Evolutionary conservation across 1,139 yeast genomes (phyloP), one percentile per base, ranked within the genome.

Genomic region (Protomyces inouyei): DNA sequence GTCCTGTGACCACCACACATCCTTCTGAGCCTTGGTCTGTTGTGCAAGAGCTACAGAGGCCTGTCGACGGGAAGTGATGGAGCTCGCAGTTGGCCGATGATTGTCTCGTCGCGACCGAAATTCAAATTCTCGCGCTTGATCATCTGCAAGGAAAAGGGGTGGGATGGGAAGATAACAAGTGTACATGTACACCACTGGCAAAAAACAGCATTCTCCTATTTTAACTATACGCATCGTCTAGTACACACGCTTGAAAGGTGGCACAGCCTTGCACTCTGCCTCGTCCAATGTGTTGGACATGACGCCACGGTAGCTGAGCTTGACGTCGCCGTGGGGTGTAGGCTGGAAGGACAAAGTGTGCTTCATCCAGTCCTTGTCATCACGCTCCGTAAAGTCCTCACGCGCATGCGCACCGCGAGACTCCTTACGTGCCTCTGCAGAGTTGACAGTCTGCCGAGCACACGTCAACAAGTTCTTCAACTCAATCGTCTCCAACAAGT

Each of bases 341-440:
- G 78, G 74, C 81, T 93, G 98, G 90, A 95, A 93, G 64, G 98
- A 89, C 75, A 93, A 82, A 61, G 97, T 84, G 80, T 93, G 98
- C 82, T 93, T 93, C 95, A 91, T 90, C 98, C 98, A 93, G 82
- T 90, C 81, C 68, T 76, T 91, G 76, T 93, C 98, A 75, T 93
- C 96, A 85, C 98, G 90, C 68, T 85, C 86, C 74, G 95, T 97
- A 81, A 78, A 92, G 78, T 93, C 98, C 78, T 93, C 98, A 82
- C 98, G 88, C 69, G 98, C 98, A 75, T 93, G 98, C 64, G 98
- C 98, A 81, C 98, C 98, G 83, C 98, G 90, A 57, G 97, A 91
- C 81, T 93, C 98, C 74, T 81, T 87, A 83, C 98, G 89, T 66
- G 91, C 96, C 69, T 95, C 92, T 63, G 98, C 98, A 68, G 96